Conservation (phyloP, 1,139 yeast species). For the Ogataea hybrid region DNA sequence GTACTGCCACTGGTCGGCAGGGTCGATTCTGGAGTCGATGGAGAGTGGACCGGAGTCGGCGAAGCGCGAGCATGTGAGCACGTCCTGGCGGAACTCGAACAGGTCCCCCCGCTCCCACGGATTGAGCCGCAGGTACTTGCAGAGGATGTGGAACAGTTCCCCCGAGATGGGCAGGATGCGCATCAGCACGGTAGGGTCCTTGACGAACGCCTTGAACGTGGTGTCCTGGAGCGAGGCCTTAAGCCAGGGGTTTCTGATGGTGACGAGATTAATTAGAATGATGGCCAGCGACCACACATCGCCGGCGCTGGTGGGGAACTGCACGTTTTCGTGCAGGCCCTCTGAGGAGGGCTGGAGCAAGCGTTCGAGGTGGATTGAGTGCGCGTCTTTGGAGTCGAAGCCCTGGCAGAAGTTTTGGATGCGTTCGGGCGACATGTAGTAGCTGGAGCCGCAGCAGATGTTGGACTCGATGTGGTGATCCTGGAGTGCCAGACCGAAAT, state of each 20-base stretch:
- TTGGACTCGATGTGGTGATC: constrained; percentile 60
- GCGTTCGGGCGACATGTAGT: constrained; percentile 94
- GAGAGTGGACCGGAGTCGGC: constrained; percentile 39
- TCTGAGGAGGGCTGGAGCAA: constrained; percentile 23
- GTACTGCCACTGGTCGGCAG: constrained; percentile 28
- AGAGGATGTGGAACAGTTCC: constrained; percentile 55
- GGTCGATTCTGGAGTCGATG: constrained; percentile 25
- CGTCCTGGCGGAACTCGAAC: constrained; percentile 42
- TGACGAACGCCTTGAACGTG: constrained; percentile 51
- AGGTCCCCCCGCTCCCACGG: constrained; percentile 64
- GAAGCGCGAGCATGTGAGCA: constrained; percentile 39
- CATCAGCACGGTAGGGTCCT: constrained; percentile 51
- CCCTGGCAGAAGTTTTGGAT: constrained; percentile 43
- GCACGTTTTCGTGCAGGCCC: constrained; percentile 39
- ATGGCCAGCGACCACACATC: constrained; percentile 92
- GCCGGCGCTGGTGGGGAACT: constrained; percentile 68
- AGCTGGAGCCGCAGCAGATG: constrained; percentile 82
- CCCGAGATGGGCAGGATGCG: constrained; percentile 67
- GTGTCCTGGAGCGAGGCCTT: constrained; percentile 67
- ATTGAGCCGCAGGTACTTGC: constrained; percentile 52
- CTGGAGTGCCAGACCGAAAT: constrained; percentile 83
- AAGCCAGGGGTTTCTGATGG: constrained; percentile 91
- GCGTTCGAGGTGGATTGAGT: constrained; percentile 32
- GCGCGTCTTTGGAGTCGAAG: constrained; percentile 29
- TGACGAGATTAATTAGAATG: constrained; percentile 72